Percentiles rank a stretch among this genome's conserved stretches.
phyloP scores from a whole-genome alignment of 2,329 filamentous ascomycete species.

The Apiospora marii region DNA sequence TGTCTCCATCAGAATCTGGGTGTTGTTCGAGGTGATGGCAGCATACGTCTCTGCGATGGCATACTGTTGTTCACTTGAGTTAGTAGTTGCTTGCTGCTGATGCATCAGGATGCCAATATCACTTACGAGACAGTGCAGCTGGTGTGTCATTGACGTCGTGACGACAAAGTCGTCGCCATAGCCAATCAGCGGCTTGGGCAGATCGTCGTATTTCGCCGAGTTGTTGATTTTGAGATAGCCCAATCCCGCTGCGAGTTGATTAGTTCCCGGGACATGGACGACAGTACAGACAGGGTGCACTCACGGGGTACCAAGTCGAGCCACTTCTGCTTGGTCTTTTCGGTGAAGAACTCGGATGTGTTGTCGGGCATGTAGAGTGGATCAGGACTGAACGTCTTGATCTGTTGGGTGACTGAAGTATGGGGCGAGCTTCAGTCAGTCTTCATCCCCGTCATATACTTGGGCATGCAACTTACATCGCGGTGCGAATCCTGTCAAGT shows the following conservation, averaged over 20 bases:
- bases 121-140: slow-evolving; percentile 51
- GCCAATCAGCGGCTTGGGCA: slow-evolving; percentile 44
- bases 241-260: slow-evolving; percentile 41
- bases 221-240: slow-evolving; percentile 49
- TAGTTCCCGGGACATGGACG: neutral
- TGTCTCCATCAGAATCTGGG: slow-evolving; percentile 40
- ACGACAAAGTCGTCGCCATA: slow-evolving; percentile 47
- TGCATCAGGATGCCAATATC: neutral
- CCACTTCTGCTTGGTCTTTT: slow-evolving; percentile 45
- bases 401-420: slow-evolving; percentile 47
- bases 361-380: slow-evolving; percentile 48
- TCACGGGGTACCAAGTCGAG: slow-evolving; percentile 48
- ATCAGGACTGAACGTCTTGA: slow-evolving; percentile 48
- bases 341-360: slow-evolving; percentile 48
- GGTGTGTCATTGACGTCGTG: slow-evolving; percentile 53
- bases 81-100: neutral
- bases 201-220: slow-evolving; percentile 45
- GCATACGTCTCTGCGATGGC: slow-evolving; percentile 49
- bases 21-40: slow-evolving; percentile 40
- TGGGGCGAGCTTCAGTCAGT: neutral
- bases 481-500: slow-evolving; percentile 51
- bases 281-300: slow-evolving; percentile 20
- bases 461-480: slow-evolving; percentile 38
- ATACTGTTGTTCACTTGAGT: slow-evolving; percentile 36
- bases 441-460: neutral